Evolutionary conservation across 495 filamentous ascomycete species (phyloP).

Genomic region (Rostrohypoxylon terebratum): DNA sequence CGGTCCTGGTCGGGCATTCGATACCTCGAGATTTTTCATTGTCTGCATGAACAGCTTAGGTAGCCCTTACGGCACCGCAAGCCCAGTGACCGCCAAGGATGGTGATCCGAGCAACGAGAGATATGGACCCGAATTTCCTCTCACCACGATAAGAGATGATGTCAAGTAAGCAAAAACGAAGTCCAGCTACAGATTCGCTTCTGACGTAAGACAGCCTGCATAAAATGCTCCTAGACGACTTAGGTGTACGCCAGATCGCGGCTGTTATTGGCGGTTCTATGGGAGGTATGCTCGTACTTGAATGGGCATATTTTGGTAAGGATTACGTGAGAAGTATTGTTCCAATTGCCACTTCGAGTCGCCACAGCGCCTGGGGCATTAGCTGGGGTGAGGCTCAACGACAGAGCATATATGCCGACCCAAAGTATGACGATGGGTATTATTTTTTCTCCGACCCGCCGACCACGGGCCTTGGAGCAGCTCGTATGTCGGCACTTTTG

Average conservation of each 20-base stretch:
- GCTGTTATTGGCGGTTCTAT: slow-evolving; percentile 96
- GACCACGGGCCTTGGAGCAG: slow-evolving; percentile 85
- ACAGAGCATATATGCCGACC: slow-evolving; percentile 98
- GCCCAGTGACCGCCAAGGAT: slow-evolving; percentile 90
- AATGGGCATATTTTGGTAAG: slow-evolving; percentile 96
- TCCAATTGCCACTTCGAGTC: slow-evolving; percentile 92
- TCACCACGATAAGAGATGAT: slow-evolving; percentile 95
- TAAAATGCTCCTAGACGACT: slow-evolving; percentile 87
- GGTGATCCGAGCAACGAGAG: slow-evolving; percentile 76
- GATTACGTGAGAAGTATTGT: slow-evolving; percentile 93
- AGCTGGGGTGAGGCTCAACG: slow-evolving; percentile 98
- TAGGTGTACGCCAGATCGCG: slow-evolving; percentile 88
- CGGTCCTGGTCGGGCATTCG: slow-evolving; percentile 89
- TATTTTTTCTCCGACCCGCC: slow-evolving; percentile 88
- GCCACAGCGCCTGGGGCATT: slow-evolving; percentile 98
- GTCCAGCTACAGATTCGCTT: slow-evolving; percentile 2
- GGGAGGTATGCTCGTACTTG: slow-evolving; percentile 96
- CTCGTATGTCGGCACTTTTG: slow-evolving; percentile 94
- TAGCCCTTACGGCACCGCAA: slow-evolving; percentile 95
- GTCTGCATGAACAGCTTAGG: slow-evolving; percentile 96
- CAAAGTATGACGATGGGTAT: slow-evolving; percentile 97
- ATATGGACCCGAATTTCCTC: slow-evolving; percentile 95
- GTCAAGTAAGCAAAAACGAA: slow-evolving; percentile 74
- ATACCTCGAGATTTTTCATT: slow-evolving; percentile 91
- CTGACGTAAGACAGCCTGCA: slow-evolving; percentile 72